Conservation (phyloP, 176 grass and related monocot species). For the Musa itinerans region DNA sequence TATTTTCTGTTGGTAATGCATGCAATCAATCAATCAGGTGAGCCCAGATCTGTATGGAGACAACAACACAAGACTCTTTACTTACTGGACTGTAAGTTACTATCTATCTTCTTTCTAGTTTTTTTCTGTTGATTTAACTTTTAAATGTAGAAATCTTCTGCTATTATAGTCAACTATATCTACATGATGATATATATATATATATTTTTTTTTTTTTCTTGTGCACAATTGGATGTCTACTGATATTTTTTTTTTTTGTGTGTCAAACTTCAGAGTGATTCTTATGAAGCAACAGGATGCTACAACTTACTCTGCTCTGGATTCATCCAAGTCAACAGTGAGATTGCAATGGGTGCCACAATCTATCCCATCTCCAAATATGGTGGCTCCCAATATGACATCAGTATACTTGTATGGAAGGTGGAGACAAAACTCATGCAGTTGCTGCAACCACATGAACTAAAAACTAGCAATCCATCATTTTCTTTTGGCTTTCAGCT, state of each 20-base stretch:
- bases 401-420: conserved; percentile 1
- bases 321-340: conserved; percentile 4
- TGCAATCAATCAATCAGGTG: background rate
- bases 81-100: conserved; percentile 14
- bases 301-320: conserved; percentile 10
- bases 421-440: background rate
- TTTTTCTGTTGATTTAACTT: background rate
- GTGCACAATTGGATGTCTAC: background rate
- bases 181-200: no score
- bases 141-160: background rate
- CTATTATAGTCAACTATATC: no score
- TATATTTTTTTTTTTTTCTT: background rate
- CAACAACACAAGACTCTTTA: conserved; percentile 4
- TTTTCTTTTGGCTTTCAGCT: background rate
- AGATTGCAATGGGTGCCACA: conserved; percentile 1
- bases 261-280: background rate
- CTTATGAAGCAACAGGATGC: conserved; percentile 8
- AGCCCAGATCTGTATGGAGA: background rate
- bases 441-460: background rate
- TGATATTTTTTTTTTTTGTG: background rate
- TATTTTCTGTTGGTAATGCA: background rate
- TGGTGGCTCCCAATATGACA: background rate
- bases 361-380: conserved; percentile 2
- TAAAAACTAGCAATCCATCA: background rate
- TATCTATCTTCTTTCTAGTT: background rate